Base-by-base conservation (phyloP, 2,329 filamentous ascomycete genomes). In the Fusarium robinianum region DNA sequence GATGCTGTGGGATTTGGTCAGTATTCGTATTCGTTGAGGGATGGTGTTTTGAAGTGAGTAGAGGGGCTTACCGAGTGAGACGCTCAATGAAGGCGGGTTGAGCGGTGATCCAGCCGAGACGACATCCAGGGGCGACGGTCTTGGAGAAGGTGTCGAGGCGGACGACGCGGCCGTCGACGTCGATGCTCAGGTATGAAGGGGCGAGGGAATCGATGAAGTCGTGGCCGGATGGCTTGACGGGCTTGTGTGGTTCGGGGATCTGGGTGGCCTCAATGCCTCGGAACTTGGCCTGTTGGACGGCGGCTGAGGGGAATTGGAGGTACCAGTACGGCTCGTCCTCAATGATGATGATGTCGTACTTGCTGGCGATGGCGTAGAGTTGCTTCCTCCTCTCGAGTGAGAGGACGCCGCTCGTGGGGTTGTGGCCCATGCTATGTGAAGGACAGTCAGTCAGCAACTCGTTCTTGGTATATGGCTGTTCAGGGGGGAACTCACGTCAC, bases 311-410 rank as follows among this genome's bases (percentile, higher is more conserved):
- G 67, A 82, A 96, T 66, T 96, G 92, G 7, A 97, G 76, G 67
- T 94, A 92, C 88, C 90, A 96, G 72, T 96, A 96, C 5, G 92
- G 92, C 51, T 96, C 91, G 60, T 97, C 92, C 68, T 97, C 92
- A 50, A 95, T 72, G 54, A 96, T 96, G 61, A 96, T 80, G 51
- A 96, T 80, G 67, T 96, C 90, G 70, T 89, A 95, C 64, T 85
- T 80, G 65, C 83, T 83, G 69, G 88, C 94, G 10, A 96, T 66
- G 12, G 78, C 80, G 64, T 96, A 96, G 18, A 96, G 78, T 37
- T 90, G 83, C 59, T 81, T 86, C 41, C 88, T 81, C 26, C 92
- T 83, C 60, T 85, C 72, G 8, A 94, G 66, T 3, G 87, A 84
- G 3, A 95, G 74, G 3, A 88, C 83, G 21, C 86, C 84, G 19